phyloP scores from a whole-genome alignment of 1,284 basidiomycete species.

The Ceratobasidium sp. region DNA sequence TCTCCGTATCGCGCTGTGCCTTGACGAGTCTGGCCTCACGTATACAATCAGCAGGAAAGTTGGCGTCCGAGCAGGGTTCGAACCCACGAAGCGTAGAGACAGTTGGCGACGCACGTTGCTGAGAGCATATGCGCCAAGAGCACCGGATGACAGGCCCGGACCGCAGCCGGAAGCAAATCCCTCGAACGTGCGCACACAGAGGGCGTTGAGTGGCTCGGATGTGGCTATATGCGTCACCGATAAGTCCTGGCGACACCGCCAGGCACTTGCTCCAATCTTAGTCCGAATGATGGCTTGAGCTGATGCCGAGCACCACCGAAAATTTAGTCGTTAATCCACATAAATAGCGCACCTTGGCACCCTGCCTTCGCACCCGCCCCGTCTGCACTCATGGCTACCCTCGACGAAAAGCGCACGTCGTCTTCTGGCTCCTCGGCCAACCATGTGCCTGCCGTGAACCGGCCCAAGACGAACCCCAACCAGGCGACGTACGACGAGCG shows the following conservation, averaged over 20 bases:
- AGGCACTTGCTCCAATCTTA: slow-evolving; percentile 11
- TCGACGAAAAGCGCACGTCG: slow-evolving; percentile 33
- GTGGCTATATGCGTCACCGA: slow-evolving; percentile 25
- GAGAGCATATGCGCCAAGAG: slow-evolving; percentile 26
- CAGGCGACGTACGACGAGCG: slow-evolving; percentile 56
- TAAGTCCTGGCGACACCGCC: background rate
- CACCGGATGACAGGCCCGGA: background rate
- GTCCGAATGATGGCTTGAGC: background rate
- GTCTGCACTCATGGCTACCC: slow-evolving; percentile 6
- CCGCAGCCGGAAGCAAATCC: slow-evolving; percentile 25
- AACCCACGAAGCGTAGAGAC: too few species aligned
- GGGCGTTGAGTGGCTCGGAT: slow-evolving; percentile 18
- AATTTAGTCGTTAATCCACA: slow-evolving; percentile 6
- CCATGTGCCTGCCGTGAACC: slow-evolving; percentile 3
- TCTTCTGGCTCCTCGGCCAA: slow-evolving; percentile 16
- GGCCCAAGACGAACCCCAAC: slow-evolving; percentile 5
- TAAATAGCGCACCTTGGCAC: slow-evolving; percentile 1
- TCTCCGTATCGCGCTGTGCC: too few species aligned
- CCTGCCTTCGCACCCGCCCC: slow-evolving; percentile 6
- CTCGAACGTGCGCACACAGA: slow-evolving; percentile 19
- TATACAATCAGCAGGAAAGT: background rate
- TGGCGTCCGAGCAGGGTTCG: background rate
- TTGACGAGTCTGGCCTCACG: background rate
- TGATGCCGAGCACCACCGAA: slow-evolving; percentile 35
- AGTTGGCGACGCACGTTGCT: slow-evolving; percentile 37